Percentiles rank a stretch among this genome's conserved stretches.
Evolutionary conservation across 2,329 filamentous ascomycete genomes (phyloP).

Genomic region (Cytospora piceicola): DNA sequence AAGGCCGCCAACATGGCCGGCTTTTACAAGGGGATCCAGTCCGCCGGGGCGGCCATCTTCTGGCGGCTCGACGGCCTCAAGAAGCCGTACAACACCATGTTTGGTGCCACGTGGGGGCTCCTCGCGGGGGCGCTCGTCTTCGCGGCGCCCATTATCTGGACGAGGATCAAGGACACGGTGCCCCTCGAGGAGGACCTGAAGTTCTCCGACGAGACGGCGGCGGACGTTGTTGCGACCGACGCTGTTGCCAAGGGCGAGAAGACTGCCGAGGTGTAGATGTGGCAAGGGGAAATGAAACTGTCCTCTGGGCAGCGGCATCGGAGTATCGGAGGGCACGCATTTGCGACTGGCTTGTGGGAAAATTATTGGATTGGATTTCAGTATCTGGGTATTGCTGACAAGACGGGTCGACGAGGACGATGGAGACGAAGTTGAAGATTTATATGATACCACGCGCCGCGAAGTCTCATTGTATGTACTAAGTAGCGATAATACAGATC

Average conservation of each 20-base stretch:
- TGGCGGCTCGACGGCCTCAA: slow-evolving; percentile 69
- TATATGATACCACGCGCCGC: slow-evolving; percentile 20
- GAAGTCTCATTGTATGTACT: slow-evolving; percentile 7
- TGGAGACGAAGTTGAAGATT: neutral
- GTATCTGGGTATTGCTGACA: neutral
- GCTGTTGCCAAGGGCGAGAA: slow-evolving; percentile 36
- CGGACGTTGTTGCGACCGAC: slow-evolving; percentile 59
- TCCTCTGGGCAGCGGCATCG: neutral
- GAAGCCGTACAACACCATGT: slow-evolving; percentile 71
- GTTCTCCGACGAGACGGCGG: slow-evolving; percentile 81
- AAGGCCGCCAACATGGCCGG: slow-evolving; percentile 88
- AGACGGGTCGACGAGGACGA: slow-evolving; percentile 7
- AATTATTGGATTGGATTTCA: neutral
- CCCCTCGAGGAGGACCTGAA: slow-evolving; percentile 78
- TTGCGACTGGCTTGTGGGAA: neutral
- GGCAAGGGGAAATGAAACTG: neutral
- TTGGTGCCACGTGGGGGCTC: slow-evolving; percentile 74
- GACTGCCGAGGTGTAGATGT: slow-evolving; percentile 25
- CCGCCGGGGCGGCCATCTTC: slow-evolving; percentile 78
- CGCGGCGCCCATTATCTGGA: slow-evolving; percentile 77
- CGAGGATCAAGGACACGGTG: slow-evolving; percentile 82
- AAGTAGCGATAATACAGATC: slow-evolving; percentile 6
- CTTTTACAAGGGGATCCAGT: slow-evolving; percentile 66
- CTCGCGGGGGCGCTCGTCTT: slow-evolving; percentile 74
- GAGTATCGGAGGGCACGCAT: neutral